phyloP scores from a whole-genome alignment of 2,329 filamentous ascomycete species.

The Epichloe coenophiala region DNA sequence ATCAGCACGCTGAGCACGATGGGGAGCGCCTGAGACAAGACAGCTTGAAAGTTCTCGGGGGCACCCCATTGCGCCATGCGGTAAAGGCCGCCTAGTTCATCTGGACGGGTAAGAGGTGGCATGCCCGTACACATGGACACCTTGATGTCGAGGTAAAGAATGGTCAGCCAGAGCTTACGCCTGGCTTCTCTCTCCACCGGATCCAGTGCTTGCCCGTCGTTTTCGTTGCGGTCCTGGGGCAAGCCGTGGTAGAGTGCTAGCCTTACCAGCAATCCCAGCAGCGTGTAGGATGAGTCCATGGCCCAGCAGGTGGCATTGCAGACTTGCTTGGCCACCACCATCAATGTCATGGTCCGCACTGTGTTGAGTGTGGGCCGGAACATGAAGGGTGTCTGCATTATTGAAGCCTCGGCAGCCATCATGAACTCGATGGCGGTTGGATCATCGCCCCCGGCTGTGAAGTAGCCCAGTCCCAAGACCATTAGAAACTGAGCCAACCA shows the following conservation, averaged over 20 bases:
- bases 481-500: conserved; percentile 23
- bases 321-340: conserved; percentile 22
- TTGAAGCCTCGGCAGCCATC: conserved; percentile 23
- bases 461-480: conserved; percentile 22
- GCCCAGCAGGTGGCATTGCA: conserved; percentile 25
- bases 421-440: conserved; percentile 21
- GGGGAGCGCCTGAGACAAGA: conserved; percentile 19
- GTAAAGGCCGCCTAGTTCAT: conserved; percentile 16
- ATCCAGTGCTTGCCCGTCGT: conserved; percentile 12
- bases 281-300: conserved; percentile 22
- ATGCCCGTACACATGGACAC: conserved; percentile 22
- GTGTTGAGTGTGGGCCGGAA: conserved; percentile 21
- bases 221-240: conserved; percentile 16
- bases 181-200: conserved; percentile 15
- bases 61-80: conserved; percentile 14
- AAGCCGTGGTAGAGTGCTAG: conserved; percentile 21
- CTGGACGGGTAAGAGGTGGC: conserved; percentile 19
- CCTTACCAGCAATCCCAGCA: conserved; percentile 21
- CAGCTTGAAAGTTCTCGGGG: conserved; percentile 18
- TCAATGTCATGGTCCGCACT: conserved; percentile 18
- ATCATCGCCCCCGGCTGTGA: conserved; percentile 17
- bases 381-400: conserved; percentile 25
- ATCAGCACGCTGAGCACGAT: conserved; percentile 17
- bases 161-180: conserved; percentile 21
- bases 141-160: conserved; percentile 23